Evolutionary conservation across 2,329 filamentous ascomycete species (phyloP), one percentile per base, ranked within the genome.

Genomic region (Clarireedia paspali): DNA sequence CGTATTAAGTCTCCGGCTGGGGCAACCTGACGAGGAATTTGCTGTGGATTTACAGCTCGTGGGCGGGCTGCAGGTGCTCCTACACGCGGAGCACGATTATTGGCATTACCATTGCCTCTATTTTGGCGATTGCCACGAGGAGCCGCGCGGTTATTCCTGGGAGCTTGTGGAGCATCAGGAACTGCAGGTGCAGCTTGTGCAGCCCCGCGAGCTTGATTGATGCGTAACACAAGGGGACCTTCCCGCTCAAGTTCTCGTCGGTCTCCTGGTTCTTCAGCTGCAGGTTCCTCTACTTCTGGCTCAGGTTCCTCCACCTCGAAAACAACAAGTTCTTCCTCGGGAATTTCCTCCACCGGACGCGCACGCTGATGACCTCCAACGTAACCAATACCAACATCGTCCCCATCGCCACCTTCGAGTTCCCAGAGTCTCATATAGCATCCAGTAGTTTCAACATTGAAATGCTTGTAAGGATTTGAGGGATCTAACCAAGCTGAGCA

Each of bases 341-440:
- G 45, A 49, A 62, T 47, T 24, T 54, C 57, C 2, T 57, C 51
- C 3, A 51, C 58, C 3, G 50, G 30, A 6, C 55, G 58, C 5
- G 51, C 42, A 15, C 27, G 51, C 9, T 55, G 55, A 17, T 50
- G 47, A 6, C 60, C 63, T 34, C 63, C 65, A 30, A 48, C 61
- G 52, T 52, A 66, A 3, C 64, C 67, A 46, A 64, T 58, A 7
- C 63, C 68, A 36, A 65, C 65, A 56, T 69, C 63, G 49, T 69
- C 73, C 3, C 81, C 82, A 63, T 96, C 91, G 0, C 91, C 91
- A 47, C 81, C 83, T 70, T 95, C 89, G 24, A 95, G 74, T 66
- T 96, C 94, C 91, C 91, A 97, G 2, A 99, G 75, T 4, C 89
- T 84, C 77, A 88, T 87, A 66, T 87, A 95, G 68, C 94, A 99